Percentiles rank a stretch among this genome's conserved stretches.
phyloP scores from a whole-genome alignment of 805 yeast genomes.

The Yamadazyma tumulicola region DNA sequence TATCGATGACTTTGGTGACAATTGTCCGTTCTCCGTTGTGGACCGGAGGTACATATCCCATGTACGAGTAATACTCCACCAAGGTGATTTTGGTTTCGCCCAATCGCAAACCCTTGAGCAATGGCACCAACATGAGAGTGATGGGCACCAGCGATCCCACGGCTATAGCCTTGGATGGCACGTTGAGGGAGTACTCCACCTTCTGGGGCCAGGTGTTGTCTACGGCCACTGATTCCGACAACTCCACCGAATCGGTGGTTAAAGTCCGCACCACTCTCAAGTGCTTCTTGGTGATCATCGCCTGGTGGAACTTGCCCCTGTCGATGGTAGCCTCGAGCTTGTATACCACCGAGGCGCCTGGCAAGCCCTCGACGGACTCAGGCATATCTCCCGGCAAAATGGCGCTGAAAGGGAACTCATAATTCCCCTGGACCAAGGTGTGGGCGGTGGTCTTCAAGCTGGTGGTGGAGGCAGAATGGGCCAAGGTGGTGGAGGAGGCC shows the following conservation, averaged over 20 bases:
- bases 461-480: constrained; percentile 6
- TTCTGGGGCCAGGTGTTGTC: constrained; percentile 95
- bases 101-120: constrained; percentile 72
- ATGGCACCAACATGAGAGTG: constrained; percentile 69
- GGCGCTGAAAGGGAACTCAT: constrained; percentile 85
- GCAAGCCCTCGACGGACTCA: constrained; percentile 88
- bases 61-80: constrained; percentile 62
- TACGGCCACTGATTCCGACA: constrained; percentile 87
- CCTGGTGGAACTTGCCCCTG: constrained; percentile 70
- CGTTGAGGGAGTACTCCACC: constrained; percentile 82
- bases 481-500: constrained; percentile 12
- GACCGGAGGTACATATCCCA: constrained; percentile 55
- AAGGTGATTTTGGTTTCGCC: constrained; percentile 71
- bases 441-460: constrained; percentile 21
- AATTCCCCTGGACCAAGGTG: constrained; percentile 66
- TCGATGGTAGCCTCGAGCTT: constrained; percentile 77
- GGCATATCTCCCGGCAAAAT: constrained; percentile 79
- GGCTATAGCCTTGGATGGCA: constrained; percentile 86
- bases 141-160: constrained; percentile 79
- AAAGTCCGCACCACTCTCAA: constrained; percentile 81
- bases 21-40: constrained; percentile 63
- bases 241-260: constrained; percentile 81
- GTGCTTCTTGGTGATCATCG: constrained; percentile 64
- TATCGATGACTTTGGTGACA: constrained; percentile 42
- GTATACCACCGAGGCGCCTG: constrained; percentile 71